Base-by-base conservation (phyloP, 352 stramenopile species). In the Globisporangium solare region DNA sequence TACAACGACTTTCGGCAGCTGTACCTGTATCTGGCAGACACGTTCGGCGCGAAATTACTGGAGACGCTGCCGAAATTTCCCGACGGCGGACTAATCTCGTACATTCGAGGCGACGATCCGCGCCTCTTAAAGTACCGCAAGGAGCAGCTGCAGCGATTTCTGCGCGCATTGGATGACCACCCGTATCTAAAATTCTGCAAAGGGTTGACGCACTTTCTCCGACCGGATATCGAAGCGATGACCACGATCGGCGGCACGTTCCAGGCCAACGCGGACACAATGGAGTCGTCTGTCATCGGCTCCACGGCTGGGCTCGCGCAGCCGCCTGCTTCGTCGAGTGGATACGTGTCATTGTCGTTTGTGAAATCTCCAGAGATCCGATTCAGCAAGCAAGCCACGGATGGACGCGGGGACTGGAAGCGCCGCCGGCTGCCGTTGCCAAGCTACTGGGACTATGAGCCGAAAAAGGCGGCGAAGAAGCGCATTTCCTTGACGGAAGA, bases 1-100 rank as follows among this genome's bases (percentile, higher is more conserved):
- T 91, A 89, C 72, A 91, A 79, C 50, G 81, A 91, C 61, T 91
- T 91, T 56, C 81, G 79, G 7, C 73, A 75, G 42, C 61, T 91
- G 10, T 79, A 86, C 56, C 63, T 74, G 24, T 80, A 81, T 55
- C 58, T 91, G 35, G 60, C 84, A 13, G 73, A 86, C 46, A 76
- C 65, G 4, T 78, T 73, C 31, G 67, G 73, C 32, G 53, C 61
- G 15, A 66, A 73, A 6, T 24, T 88, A 21, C 47, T 74, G 3
- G 74, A 87, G 32, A 56, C 54, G 43, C 60, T 91, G 49, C 81
- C 79, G 21, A 75, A 73, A 54, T 91, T 91, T 50, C 81, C 81
- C 20, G 79, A 91, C 54, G 79, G 76, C 50, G 77, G 81, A 0
- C 73, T 82, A 55, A 67, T 91, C 17, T 87, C 81, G 27, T 91